These are phyloP conservation scores for Vitis labrusca DNA, from an alignment of 164 flowering plant genomes.

Conservation along the genomic window DNA sequence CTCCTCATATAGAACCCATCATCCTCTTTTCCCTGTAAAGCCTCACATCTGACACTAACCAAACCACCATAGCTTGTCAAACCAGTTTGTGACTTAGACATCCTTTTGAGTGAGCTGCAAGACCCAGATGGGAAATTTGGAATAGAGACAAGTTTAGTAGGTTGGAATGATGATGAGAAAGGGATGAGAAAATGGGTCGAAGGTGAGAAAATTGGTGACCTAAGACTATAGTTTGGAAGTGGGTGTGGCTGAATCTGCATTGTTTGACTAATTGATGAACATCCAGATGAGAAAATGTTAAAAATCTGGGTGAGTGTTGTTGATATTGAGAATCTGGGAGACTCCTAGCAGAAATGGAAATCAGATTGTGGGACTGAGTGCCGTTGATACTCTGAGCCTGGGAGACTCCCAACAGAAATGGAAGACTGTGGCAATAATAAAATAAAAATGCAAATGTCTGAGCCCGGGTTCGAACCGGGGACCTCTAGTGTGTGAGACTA, in stretches of 20 bases:
- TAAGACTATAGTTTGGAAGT: slow-evolving; percentile 9
- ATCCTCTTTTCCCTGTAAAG: slow-evolving; percentile 26
- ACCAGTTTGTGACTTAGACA: slow-evolving; percentile 17
- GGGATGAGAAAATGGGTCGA: slow-evolving; percentile 6
- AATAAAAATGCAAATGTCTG: slow-evolving; percentile 13
- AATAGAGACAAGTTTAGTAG: slow-evolving; percentile 2
- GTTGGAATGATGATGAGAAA: slow-evolving; percentile 6
- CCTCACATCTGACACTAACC: slow-evolving; percentile 31
- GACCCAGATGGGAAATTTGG: slow-evolving; percentile 26
- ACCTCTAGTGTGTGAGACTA: slow-evolving; percentile 34
- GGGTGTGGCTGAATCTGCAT: not conserved
- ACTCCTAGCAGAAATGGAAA: too few species aligned
- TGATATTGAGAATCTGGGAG: too few species aligned
- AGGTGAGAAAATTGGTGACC: slow-evolving; percentile 6
- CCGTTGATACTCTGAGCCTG: too few species aligned
- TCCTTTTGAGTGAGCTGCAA: slow-evolving; percentile 34
- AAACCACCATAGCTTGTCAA: slow-evolving; percentile 20
- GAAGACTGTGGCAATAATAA: not conserved
- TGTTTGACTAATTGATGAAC: too few species aligned
- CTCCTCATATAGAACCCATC: slow-evolving; percentile 78
- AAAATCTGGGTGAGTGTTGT: too few species aligned
- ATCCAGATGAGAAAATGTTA: too few species aligned
- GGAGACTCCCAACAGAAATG: too few species aligned
- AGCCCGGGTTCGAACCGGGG: slow-evolving; percentile 33
- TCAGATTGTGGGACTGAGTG: too few species aligned